phyloP scores from a whole-genome alignment of 2,329 filamentous ascomycete genomes.

The Aureobasidium sp. region DNA sequence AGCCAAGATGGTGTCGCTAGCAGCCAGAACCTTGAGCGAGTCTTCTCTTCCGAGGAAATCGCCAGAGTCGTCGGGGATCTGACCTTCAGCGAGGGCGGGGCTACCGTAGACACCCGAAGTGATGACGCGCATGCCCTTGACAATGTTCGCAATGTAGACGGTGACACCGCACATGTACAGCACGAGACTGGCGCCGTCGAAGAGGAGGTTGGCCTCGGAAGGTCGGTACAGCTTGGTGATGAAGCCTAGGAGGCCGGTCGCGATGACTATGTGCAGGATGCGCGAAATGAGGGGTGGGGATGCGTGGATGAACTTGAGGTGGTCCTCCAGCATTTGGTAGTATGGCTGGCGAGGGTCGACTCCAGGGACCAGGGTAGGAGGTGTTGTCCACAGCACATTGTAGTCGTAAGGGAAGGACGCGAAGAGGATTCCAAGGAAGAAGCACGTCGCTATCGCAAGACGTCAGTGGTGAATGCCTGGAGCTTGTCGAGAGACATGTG shows the following conservation, averaged over 20 bases:
- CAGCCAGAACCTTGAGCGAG: slow-evolving; percentile 80
- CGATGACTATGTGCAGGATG: slow-evolving; percentile 89
- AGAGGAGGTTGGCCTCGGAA: slow-evolving; percentile 89
- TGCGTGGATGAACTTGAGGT: slow-evolving; percentile 85
- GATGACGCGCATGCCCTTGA: slow-evolving; percentile 85
- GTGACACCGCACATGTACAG: slow-evolving; percentile 80
- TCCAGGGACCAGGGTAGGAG: slow-evolving; percentile 40
- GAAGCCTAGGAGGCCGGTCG: slow-evolving; percentile 79
- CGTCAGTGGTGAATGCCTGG: slow-evolving; percentile 6
- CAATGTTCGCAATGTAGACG: slow-evolving; percentile 92
- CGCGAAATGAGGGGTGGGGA: slow-evolving; percentile 87
- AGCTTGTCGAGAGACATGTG: slow-evolving; percentile 24
- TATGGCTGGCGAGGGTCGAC: slow-evolving; percentile 49
- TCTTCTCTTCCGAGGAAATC: slow-evolving; percentile 79
- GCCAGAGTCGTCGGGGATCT: slow-evolving; percentile 36
- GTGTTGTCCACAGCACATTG: slow-evolving; percentile 73
- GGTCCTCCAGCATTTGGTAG: slow-evolving; percentile 78
- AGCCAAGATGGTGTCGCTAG: slow-evolving; percentile 93
- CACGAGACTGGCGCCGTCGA: slow-evolving; percentile 68
- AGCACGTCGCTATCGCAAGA: slow-evolving; percentile 57
- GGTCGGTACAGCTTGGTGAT: slow-evolving; percentile 92
- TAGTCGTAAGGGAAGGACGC: slow-evolving; percentile 94
- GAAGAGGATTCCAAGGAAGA: slow-evolving; percentile 98
- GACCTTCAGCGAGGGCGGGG: slow-evolving; percentile 31
- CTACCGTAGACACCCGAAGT: slow-evolving; percentile 61